These are phyloP conservation scores for Rhodotorula sp. DNA, from an alignment of 1,284 basidiomycete genomes.

Conservation along the genomic window DNA sequence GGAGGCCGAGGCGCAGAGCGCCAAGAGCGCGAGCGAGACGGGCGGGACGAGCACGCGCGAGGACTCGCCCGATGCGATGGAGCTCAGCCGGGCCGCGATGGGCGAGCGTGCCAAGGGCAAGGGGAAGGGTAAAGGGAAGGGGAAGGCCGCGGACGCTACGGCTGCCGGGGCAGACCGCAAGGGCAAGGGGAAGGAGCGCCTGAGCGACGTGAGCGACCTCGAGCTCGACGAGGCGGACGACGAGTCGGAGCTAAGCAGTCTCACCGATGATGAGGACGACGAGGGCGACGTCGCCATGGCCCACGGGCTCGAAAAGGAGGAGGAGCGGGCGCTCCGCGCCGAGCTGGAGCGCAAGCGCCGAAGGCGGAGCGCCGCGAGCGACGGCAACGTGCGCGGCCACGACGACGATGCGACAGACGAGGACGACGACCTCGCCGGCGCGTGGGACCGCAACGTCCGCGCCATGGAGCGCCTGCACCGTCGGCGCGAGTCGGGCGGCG, in stretches of 20 bases:
- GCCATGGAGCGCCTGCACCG: conserved; percentile 23
- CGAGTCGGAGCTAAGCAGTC: no score
- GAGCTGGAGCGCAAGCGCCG: conserved; percentile 29
- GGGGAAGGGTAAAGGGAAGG: neutral
- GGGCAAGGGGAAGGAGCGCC: conserved; percentile 1
- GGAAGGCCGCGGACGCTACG: neutral
- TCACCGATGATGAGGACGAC: conserved; percentile 16
- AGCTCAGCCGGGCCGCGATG: conserved; percentile 3
- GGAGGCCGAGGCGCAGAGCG: conserved; percentile 24
- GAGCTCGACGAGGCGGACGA: conserved; percentile 20
- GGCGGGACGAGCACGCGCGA: neutral
- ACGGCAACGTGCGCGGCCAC: neutral
- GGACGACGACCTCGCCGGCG: conserved; percentile 13
- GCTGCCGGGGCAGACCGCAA: neutral
- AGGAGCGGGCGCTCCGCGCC: conserved; percentile 38
- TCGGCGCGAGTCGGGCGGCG: neutral
- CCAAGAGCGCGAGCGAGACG: neutral
- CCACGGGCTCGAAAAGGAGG: conserved; percentile 20
- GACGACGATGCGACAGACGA: conserved; percentile 8
- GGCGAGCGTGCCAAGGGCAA: neutral
- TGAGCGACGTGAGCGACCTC: conserved; percentile 25
- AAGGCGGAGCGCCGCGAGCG: neutral
- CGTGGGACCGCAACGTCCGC: conserved; percentile 26
- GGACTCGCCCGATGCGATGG: conserved; percentile 10
- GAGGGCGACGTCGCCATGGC: neutral